Percentiles rank a stretch among this genome's conserved stretches.
Conservation (phyloP, 176 grass and related monocot genomes). For the Calamus simplicifolius region DNA sequence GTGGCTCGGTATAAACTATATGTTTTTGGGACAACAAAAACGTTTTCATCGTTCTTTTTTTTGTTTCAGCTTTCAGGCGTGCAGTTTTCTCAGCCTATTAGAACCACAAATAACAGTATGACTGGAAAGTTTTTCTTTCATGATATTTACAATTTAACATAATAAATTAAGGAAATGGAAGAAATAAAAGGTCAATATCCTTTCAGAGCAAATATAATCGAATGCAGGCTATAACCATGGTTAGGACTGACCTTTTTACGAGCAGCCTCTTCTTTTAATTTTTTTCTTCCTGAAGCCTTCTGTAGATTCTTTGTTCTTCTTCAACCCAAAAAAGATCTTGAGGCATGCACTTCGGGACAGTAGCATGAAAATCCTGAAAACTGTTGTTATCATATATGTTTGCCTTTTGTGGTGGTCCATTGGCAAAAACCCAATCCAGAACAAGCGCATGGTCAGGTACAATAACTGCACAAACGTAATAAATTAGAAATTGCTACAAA, state of each 20-base stretch:
- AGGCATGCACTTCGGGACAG: slow-evolving; percentile 44
- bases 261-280: slow-evolving; percentile 48
- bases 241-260: slow-evolving; percentile 46
- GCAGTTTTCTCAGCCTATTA: slow-evolving; percentile 54
- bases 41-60: slow-evolving; percentile 65
- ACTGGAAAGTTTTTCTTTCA: too few relatives aligned
- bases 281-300: slow-evolving; percentile 65
- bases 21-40: slow-evolving; percentile 96
- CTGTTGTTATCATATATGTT: slow-evolving; percentile 81
- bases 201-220: too few relatives aligned
- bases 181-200: too few relatives aligned
- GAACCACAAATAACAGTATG: slow-evolving; percentile 16
- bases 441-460: slow-evolving; percentile 57
- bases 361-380: slow-evolving; percentile 69
- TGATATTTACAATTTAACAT: too few relatives aligned
- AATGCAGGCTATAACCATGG: too few relatives aligned
- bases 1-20: slow-evolving; percentile 85
- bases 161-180: too few relatives aligned
- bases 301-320: slow-evolving; percentile 68
- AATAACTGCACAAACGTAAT: slow-evolving; percentile 33
- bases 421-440: slow-evolving; percentile 79
- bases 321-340: slow-evolving; percentile 65
- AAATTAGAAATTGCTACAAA: background rate
- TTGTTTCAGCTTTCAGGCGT: slow-evolving; percentile 68
- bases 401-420: slow-evolving; percentile 66